Conservation (phyloP, 2,329 filamentous ascomycete species). For the Eutypa lata region DNA sequence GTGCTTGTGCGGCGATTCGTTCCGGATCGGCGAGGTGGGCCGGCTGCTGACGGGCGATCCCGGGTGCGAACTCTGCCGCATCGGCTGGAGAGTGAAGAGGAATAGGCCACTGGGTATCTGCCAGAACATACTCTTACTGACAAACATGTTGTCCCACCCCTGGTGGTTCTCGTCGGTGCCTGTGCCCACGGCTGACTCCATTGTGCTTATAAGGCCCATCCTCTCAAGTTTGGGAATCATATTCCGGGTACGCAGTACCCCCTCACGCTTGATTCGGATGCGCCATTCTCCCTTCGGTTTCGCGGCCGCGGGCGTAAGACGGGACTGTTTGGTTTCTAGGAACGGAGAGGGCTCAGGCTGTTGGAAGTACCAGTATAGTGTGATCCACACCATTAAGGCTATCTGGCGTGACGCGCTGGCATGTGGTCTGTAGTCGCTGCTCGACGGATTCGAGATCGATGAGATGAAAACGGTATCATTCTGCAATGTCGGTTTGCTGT, state of each 20-base stretch:
- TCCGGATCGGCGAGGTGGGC: conserved; percentile 47
- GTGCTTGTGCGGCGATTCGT: conserved; percentile 23
- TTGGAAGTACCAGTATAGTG: conserved; percentile 97
- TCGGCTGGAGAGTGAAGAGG: conserved; percentile 76
- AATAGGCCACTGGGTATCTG: conserved; percentile 85
- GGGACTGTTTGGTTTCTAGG: conserved; percentile 60
- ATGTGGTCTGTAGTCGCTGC: conserved; percentile 73
- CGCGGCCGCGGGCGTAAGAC: conserved; percentile 63
- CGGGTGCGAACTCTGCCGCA: conserved; percentile 36
- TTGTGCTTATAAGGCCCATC: conserved; percentile 79
- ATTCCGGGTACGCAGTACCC: conserved; percentile 81
- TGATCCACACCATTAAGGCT: conserved; percentile 95
- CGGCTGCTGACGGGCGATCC: conserved; percentile 52
- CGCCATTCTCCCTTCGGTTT: conserved; percentile 83
- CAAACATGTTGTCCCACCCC: conserved; percentile 78
- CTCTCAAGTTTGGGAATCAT: conserved; percentile 87
- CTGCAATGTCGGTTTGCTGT: conserved; percentile 69
- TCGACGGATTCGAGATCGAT: conserved; percentile 81
- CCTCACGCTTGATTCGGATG: conserved; percentile 79
- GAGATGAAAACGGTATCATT: conserved; percentile 88
- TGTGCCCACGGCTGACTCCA: conserved; percentile 72
- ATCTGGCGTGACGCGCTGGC: conserved; percentile 83
- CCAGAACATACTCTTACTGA: conserved; percentile 81
- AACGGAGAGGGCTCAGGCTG: conserved; percentile 69
- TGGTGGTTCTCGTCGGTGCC: conserved; percentile 59